A percentile compares a stretch with the other conserved stretches of the same genome.
Conservation (phyloP, 1,284 basidiomycete genomes). For the Schizophyllum commune region DNA sequence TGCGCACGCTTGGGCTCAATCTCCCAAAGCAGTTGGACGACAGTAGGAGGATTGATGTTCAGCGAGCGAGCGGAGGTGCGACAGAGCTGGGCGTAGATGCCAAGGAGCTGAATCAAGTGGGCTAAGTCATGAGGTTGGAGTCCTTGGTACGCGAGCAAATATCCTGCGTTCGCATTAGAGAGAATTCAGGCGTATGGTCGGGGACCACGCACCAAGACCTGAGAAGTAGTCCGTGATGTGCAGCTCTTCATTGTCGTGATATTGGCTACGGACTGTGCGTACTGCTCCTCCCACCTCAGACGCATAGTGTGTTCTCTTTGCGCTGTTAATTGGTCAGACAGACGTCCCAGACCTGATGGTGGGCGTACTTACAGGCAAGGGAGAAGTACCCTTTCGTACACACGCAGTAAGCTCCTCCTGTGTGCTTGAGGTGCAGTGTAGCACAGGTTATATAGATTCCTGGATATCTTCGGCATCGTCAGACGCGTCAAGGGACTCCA, state of each 20-base stretch:
- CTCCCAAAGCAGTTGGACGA: slow-evolving; percentile 12
- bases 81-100: slow-evolving; percentile 10
- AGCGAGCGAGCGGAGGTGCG: slow-evolving; percentile 9
- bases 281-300: neutral
- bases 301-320: neutral
- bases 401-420: neutral
- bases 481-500: too few relatives aligned
- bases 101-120: neutral
- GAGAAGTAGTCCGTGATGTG: neutral
- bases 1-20: neutral
- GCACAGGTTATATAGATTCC: neutral
- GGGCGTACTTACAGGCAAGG: neutral
- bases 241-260: neutral
- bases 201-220: neutral
- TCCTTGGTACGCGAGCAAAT: neutral
- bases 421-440: neutral
- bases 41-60: slow-evolving; percentile 14
- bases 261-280: neutral
- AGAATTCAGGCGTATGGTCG: neutral
- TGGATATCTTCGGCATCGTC: neutral
- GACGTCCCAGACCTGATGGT: neutral
- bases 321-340: neutral
- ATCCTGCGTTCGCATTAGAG: neutral
- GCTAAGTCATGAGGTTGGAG: neutral
- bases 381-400: neutral